Base-by-base conservation (phyloP, 768 basidiomycete species). In the Trametes villosa region DNA sequence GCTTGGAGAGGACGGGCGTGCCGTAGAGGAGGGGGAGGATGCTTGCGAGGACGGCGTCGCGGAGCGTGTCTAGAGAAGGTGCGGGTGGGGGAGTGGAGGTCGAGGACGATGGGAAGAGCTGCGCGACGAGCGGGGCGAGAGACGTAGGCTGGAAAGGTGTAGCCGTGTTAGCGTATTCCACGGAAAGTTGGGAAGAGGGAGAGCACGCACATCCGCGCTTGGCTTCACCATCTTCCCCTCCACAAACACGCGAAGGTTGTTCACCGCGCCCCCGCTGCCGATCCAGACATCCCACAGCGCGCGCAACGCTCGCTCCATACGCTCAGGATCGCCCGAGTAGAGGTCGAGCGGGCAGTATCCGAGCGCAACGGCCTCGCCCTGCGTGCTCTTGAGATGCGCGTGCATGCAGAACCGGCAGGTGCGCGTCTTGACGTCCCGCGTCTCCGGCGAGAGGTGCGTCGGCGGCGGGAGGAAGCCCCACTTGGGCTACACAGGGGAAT, bases 381-480 rank as follows among this genome's bases (percentile, higher is more conserved):
- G 68, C 33, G 71, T 66, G 24, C 71, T 68, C 70, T 78, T 86
- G 68, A 86, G 69, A 60, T 84, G 79, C 2, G 85, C 78, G 72
- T 98, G 94, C 89, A 98, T 91, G 72, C 94, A 95, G 73, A 93
- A 96, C 64, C 96, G 84, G 77, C 95, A 96, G 17, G 90, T 88
- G 38, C 73, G 75, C 8, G 79, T 78, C 78, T 98, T 98, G 65
- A 86, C 74, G 1, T 68, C 60, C 15, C 73, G 78, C 1, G 87
- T 89, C 38, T 76, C 74, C 3, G 78, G 66, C 7, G 93, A 89
- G 36, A 95, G 78, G 73, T 88, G 81, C 2, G 68, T 64, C 6
- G 81, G 69, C 31, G 78, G 80, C 2, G 96, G 94, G 38, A 98
- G 74, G 74, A 99, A 97, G 3, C 87, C 94, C 96, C 96, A 99